Evolutionary conservation across 1,284 basidiomycete species (phyloP).

Genomic region (Cerioporus squamosus): DNA sequence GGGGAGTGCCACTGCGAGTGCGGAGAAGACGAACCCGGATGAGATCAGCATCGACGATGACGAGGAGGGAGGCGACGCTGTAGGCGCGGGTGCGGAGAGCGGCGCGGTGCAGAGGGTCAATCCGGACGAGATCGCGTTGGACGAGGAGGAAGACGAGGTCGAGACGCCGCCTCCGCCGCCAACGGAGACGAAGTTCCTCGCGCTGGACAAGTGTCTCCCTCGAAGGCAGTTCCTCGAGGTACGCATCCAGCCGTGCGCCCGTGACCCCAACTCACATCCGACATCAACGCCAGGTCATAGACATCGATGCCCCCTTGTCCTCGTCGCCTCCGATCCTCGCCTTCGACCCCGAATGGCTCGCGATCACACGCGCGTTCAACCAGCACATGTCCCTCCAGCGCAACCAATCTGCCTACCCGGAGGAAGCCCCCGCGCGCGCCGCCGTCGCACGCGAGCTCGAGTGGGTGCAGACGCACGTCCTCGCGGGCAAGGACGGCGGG

Average conservation of each 20-base stretch:
- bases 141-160: conserved; percentile 59
- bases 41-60: conserved; percentile 44
- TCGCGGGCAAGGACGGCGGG: conserved; percentile 26
- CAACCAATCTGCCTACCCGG: conserved; percentile 61
- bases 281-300: conserved; percentile 60
- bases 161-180: conserved; percentile 39
- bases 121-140: conserved; percentile 74
- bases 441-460: conserved; percentile 66
- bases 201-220: conserved; percentile 92
- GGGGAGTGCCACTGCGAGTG: conserved; percentile 39
- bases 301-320: conserved; percentile 47
- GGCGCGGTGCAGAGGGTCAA: conserved; percentile 40
- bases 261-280: not conserved
- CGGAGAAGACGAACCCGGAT: conserved; percentile 39
- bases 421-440: conserved; percentile 55
- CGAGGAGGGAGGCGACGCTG: conserved; percentile 28
- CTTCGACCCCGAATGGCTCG: conserved; percentile 93
- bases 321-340: conserved; percentile 41
- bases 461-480: conserved; percentile 67
- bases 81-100: not conserved
- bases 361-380: conserved; percentile 88
- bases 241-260: conserved; percentile 12
- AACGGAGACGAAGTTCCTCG: conserved; percentile 79
- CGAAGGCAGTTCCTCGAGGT: conserved; percentile 88
- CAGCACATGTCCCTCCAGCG: conserved; percentile 68